A percentile compares a stretch with the other conserved stretches of the same genome.
Evolutionary conservation across 768 basidiomycete species (phyloP).

Genomic region (Leccinum subtestaceum): DNA sequence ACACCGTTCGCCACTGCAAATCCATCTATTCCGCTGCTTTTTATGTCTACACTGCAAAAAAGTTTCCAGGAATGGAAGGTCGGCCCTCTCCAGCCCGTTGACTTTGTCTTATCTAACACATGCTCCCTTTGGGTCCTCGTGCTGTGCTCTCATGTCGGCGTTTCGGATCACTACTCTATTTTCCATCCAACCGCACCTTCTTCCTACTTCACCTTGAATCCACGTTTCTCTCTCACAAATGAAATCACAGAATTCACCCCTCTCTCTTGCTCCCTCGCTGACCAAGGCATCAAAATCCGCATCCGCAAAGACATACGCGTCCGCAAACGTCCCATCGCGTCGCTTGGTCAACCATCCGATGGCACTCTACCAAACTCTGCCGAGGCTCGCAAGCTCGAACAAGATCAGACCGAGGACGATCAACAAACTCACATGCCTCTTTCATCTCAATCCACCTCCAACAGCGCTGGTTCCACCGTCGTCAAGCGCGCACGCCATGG

Average conservation of each 20-base stretch:
- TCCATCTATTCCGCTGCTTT: too few relatives aligned
- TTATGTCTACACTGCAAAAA: too few relatives aligned
- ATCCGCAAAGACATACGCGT: slow-evolving; percentile 90
- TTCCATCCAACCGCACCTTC: slow-evolving; percentile 8
- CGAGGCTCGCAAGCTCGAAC: slow-evolving; percentile 27
- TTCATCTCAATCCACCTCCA: slow-evolving; percentile 13
- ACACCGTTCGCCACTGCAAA: too few relatives aligned
- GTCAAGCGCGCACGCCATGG: slow-evolving; percentile 31
- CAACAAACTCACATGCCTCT: slow-evolving; percentile 10
- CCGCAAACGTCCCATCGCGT: slow-evolving; percentile 61
- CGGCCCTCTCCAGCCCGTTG: slow-evolving; percentile 21
- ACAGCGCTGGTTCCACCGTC: background rate
- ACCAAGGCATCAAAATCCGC: slow-evolving; percentile 93
- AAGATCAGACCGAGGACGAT: slow-evolving; percentile 26
- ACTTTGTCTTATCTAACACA: slow-evolving; percentile 23
- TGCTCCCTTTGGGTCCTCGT: slow-evolving; percentile 10
- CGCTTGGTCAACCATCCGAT: slow-evolving; percentile 25
- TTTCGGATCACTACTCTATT: slow-evolving; percentile 21
- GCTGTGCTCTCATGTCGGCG: slow-evolving; percentile 12
- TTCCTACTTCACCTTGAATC: slow-evolving; percentile 3
- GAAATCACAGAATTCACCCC: slow-evolving; percentile 70
- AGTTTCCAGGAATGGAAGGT: slow-evolving; percentile 86
- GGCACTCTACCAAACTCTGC: slow-evolving; percentile 3
- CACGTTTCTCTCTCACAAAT: background rate
- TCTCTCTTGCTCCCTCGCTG: slow-evolving; percentile 86